Percentiles rank a stretch among this genome's conserved stretches.
Conservation (phyloP, 768 basidiomycete genomes). For the Lentinus brumalis region DNA sequence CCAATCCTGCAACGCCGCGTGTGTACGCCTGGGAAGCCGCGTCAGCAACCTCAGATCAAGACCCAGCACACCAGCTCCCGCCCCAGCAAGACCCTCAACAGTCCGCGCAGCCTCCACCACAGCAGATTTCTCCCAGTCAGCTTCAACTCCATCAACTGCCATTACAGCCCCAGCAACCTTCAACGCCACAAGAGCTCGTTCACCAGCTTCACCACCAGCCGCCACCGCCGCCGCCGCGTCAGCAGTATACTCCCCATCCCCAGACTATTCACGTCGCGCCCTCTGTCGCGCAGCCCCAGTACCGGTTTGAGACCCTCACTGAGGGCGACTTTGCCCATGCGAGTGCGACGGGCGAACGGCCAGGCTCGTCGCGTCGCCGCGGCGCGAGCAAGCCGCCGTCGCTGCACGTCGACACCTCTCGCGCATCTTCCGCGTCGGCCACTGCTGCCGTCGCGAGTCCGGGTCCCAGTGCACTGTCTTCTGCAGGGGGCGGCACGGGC, state of each 20-base stretch:
- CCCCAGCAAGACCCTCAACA: slow-evolving; percentile 8
- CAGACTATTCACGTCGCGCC: slow-evolving; percentile 16
- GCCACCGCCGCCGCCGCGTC: slow-evolving; percentile 3
- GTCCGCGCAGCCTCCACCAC: slow-evolving; percentile 8
- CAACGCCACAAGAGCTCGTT: slow-evolving; percentile 12
- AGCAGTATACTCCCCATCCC: background rate
- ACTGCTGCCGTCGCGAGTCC: background rate
- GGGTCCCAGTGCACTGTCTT: slow-evolving; percentile 20
- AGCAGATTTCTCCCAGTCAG: slow-evolving; percentile 18
- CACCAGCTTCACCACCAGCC: slow-evolving; percentile 11
- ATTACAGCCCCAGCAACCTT: background rate
- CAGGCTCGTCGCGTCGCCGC: slow-evolving; percentile 14
- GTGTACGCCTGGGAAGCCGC: slow-evolving; percentile 22
- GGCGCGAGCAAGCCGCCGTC: slow-evolving; percentile 19
- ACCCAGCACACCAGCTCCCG: slow-evolving; percentile 7
- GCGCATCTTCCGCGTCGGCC: slow-evolving; percentile 8
- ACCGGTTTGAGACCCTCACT: slow-evolving; percentile 25
- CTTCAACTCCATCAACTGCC: slow-evolving; percentile 19
- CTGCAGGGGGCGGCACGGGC: slow-evolving; percentile 15
- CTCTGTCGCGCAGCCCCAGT: slow-evolving; percentile 6
- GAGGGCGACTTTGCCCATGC: slow-evolving; percentile 21
- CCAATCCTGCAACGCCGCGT: slow-evolving; percentile 22
- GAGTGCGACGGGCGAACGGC: slow-evolving; percentile 10
- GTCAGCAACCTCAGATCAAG: slow-evolving; percentile 13
- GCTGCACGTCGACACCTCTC: slow-evolving; percentile 19